These are phyloP conservation scores for Cryphonectria radicalis DNA, from an alignment of 2,329 filamentous ascomycete species.

Conservation along the genomic window DNA sequence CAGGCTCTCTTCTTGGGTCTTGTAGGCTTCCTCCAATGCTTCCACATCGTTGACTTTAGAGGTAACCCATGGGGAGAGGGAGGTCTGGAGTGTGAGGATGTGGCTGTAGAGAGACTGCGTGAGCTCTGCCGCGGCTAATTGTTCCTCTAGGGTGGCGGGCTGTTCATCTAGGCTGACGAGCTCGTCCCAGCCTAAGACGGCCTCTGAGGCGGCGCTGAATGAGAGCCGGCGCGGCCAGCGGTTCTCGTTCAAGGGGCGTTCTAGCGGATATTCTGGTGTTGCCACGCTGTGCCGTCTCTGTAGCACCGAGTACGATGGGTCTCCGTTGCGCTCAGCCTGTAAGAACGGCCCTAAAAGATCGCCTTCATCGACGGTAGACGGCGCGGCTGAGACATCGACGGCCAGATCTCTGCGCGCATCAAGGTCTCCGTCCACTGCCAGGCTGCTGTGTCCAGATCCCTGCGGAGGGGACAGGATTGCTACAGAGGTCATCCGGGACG, in stretches of 20 bases:
- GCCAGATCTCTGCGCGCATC: conserved; percentile 50
- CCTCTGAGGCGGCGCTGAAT: conserved; percentile 76
- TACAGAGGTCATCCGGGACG: conserved; percentile 22
- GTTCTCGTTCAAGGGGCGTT: conserved; percentile 53
- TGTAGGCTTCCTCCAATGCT: conserved; percentile 64
- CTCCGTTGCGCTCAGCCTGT: conserved; percentile 51
- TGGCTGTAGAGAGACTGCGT: conserved; percentile 58
- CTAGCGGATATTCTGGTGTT: conserved; percentile 38
- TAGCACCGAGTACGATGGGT: conserved; percentile 53
- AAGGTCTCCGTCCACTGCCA: conserved; percentile 36
- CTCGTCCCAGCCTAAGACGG: conserved; percentile 69
- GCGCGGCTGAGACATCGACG: conserved; percentile 58
- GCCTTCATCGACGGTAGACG: conserved; percentile 61
- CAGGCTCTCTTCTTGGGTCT: conserved; percentile 67
- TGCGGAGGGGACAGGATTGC: conserved; percentile 26
- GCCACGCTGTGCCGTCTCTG: conserved; percentile 66
- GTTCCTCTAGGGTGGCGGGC: conserved; percentile 37
- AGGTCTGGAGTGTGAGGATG: conserved; percentile 55
- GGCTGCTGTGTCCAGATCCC: conserved; percentile 31
- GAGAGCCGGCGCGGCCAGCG: conserved; percentile 75
- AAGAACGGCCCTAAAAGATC: conserved; percentile 61
- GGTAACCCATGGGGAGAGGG: conserved; percentile 65
- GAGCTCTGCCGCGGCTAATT: conserved; percentile 53
- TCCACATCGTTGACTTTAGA: conserved; percentile 60
- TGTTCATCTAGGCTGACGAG: conserved; percentile 45